Conservation (phyloP, 305 asterid species). For the Rubia balearica region DNA sequence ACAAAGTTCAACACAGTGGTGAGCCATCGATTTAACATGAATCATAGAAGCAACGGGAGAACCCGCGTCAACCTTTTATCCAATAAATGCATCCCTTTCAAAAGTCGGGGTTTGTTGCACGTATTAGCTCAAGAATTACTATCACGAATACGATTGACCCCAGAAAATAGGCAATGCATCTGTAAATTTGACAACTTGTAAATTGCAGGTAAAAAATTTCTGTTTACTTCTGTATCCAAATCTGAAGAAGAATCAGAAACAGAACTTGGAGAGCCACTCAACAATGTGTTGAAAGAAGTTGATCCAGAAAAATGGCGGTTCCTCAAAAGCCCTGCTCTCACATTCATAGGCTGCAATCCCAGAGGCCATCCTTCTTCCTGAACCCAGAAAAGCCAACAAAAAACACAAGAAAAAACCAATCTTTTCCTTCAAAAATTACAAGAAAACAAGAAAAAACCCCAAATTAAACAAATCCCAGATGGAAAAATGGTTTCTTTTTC, state of each 20-base stretch:
- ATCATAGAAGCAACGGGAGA: no score
- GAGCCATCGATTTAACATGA: no score
- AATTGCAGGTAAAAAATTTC: not conserved
- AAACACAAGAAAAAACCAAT: slow-evolving; percentile 8
- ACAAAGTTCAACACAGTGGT: not conserved
- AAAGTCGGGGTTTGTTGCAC: no score
- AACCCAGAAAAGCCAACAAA: slow-evolving; percentile 16
- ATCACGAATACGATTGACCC: no score
- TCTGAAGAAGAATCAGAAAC: slow-evolving; percentile 37
- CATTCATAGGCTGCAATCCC: slow-evolving; percentile 42
- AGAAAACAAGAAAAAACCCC: not conserved
- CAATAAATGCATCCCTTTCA: no score
- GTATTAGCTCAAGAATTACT: no score
- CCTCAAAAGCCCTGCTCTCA: slow-evolving; percentile 36
- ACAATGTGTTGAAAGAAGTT: slow-evolving; percentile 36
- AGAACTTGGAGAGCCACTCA: slow-evolving; percentile 30
- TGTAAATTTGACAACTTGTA: not conserved
- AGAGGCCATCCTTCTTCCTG: slow-evolving; percentile 52
- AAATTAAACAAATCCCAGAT: slow-evolving; percentile 4
- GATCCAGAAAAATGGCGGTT: slow-evolving; percentile 34
- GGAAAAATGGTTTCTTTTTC: not conserved
- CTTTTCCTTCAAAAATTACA: slow-evolving; percentile 1
- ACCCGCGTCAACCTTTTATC: no score
- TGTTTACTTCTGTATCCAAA: slow-evolving; percentile 36
- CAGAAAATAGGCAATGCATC: not conserved